Base-by-base conservation (phyloP, 345 rosid species). In the Citrus mangshanensis region DNA sequence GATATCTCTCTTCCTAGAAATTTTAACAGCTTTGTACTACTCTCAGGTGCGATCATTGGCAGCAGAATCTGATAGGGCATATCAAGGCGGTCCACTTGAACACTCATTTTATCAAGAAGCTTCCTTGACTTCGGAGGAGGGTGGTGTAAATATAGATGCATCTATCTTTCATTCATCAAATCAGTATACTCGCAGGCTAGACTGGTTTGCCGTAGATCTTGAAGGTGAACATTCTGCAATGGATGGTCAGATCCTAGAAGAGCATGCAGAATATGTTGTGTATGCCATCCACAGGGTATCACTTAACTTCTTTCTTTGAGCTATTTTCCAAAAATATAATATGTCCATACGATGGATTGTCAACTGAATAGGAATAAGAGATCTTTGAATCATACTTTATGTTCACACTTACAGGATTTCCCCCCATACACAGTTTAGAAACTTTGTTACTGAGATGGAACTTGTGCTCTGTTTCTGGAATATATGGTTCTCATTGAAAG, bases 171-270 rank as follows among this genome's bases (percentile, higher is more conserved):
- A 82, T 77, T 84, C 91, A 46, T 88, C 97, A 42, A 91, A 83
- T 71, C 95, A 85, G 34, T 96, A 93, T 86, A 70, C 78, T 51
- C 83, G 84, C 76, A 89, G 85, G 84, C 81, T 96, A 72, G 98
- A 96, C 68, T 96, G 99, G 99, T 94, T 96, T 85, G 88, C 98
- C 51, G 99, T 94, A 82, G 99, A 96, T 89, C 98, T 96, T 84
- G 98, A 91, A 92, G 99, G 98, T 84, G 99, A 96, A 88, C 97
- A 93, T 88, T 96, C 99, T 80, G 99, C 99, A 78, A 96, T 96
- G 99, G 99, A 94, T 87, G 97, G 95, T 79, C 95, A 81, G 81
- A 93, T 96, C 82, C 97, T 96, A 74, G 93, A 96, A 87, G 98
- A 96, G 79, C 99, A 96, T 85, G 81, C 97, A 51, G 98, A 96